Evolutionary conservation across 768 basidiomycete genomes (phyloP).

Genomic region (Boletus fagicola): DNA sequence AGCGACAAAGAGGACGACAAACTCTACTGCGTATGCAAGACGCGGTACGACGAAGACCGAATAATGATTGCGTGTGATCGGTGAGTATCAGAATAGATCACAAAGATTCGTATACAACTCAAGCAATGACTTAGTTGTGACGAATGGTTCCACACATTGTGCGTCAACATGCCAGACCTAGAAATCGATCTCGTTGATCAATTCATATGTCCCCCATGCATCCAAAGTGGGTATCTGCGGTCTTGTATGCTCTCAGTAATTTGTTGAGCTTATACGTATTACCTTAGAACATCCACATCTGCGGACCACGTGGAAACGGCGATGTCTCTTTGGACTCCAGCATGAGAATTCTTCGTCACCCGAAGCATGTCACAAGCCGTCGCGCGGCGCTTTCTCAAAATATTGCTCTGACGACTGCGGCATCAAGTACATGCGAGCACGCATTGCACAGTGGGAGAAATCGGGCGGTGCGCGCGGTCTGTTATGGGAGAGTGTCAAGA

Average conservation of each 20-base stretch:
- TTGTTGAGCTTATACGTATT: not conserved
- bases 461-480: conserved; percentile 60
- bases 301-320: conserved; percentile 75
- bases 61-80: conserved; percentile 94
- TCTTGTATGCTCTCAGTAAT: conserved; percentile 1
- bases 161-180: conserved; percentile 76
- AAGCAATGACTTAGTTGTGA: conserved; percentile 60
- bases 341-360: conserved; percentile 61
- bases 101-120: not conserved
- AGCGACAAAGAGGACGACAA: conserved; percentile 46
- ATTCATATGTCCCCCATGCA: conserved; percentile 84
- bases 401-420: conserved; percentile 92
- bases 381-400: conserved; percentile 81
- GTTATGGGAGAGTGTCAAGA: conserved; percentile 74
- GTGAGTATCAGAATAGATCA: conserved; percentile 41
- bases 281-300: conserved; percentile 56
- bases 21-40: conserved; percentile 87
- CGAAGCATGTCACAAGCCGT: conserved; percentile 75
- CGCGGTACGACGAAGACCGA: conserved; percentile 80
- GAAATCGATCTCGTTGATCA: conserved; percentile 88
- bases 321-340: conserved; percentile 69
- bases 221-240: conserved; percentile 54
- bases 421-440: conserved; percentile 63
- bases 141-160: conserved; percentile 91
- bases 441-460: conserved; percentile 60